Percentiles rank a stretch among this genome's conserved stretches.
Conservation (phyloP, 768 basidiomycete genomes). For the Fistulinella prunicolor region DNA sequence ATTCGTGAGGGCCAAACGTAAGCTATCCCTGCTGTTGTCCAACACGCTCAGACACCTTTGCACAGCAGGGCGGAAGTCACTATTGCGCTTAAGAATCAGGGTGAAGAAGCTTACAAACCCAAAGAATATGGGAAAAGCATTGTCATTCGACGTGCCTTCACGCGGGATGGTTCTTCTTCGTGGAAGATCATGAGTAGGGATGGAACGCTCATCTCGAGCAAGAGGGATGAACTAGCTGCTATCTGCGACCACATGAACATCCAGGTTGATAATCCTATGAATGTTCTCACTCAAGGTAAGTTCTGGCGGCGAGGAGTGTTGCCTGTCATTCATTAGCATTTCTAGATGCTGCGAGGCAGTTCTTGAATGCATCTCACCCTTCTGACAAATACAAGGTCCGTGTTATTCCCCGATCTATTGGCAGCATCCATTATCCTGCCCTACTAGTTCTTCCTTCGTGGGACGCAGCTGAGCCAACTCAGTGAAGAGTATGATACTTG, state of each 20-base stretch:
- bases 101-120: constrained; percentile 83
- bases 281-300: constrained; percentile 82
- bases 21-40: constrained; percentile 14
- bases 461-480: constrained; percentile 88
- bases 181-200: constrained; percentile 83
- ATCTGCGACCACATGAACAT: constrained; percentile 97
- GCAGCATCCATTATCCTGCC: constrained; percentile 4
- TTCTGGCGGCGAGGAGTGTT: background rate
- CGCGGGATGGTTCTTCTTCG: constrained; percentile 64
- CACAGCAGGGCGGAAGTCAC: constrained; percentile 59
- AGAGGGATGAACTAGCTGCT: constrained; percentile 79
- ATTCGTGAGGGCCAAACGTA: constrained; percentile 82
- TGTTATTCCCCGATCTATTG: background rate
- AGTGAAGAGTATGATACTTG: constrained; percentile 82
- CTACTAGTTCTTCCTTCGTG: constrained; percentile 87
- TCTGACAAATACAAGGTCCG: constrained; percentile 86
- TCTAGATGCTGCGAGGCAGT: constrained; percentile 51
- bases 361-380: constrained; percentile 78
- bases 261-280: constrained; percentile 95
- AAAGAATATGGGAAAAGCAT: constrained; percentile 87
- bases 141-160: constrained; percentile 77
- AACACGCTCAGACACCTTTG: constrained; percentile 32
- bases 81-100: constrained; percentile 83
- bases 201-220: constrained; percentile 64
- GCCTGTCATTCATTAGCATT: background rate